Conservation (phyloP, 2,329 filamentous ascomycete species). For the Volutella citrinella region DNA sequence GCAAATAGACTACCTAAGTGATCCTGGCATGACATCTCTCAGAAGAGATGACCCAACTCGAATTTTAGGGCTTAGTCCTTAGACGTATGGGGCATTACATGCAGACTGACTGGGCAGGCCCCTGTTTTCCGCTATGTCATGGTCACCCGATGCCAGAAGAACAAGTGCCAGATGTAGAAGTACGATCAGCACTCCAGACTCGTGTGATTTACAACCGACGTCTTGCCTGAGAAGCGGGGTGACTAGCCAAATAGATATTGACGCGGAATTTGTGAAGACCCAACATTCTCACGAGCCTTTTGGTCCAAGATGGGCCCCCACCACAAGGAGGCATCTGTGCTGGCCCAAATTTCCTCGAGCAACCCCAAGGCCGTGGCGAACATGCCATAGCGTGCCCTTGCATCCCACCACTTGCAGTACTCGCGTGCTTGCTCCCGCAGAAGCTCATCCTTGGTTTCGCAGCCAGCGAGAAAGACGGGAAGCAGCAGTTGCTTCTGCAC, state of each 20-base stretch:
- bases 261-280: not conserved
- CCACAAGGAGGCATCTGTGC: constrained; percentile 1
- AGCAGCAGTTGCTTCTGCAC: constrained; percentile 35
- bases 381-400: constrained; percentile 30
- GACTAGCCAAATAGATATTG: constrained; percentile 12
- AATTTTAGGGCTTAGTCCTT: too few relatives aligned
- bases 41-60: too few relatives aligned
- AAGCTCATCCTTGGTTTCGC: constrained; percentile 24
- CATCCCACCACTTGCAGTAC: constrained; percentile 31
- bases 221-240: too few relatives aligned
- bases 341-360: constrained; percentile 19
- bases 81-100: too few relatives aligned
- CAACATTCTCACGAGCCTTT: constrained; percentile 3
- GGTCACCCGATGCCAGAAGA: too few relatives aligned
- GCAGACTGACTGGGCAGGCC: too few relatives aligned
- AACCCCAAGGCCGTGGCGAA: constrained; percentile 17
- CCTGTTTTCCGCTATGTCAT: too few relatives aligned
- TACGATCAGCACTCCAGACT: too few relatives aligned
- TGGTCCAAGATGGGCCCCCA: constrained; percentile 10
- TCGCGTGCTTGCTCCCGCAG: constrained; percentile 20
- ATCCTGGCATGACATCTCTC: too few relatives aligned
- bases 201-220: too few relatives aligned
- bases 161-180: too few relatives aligned
- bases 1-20: too few relatives aligned
- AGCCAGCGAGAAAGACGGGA: constrained; percentile 32